Evolutionary conservation across 164 flowering plant species (phyloP), one percentile per base, ranked within the genome.

Genomic region (Umbellularia californica): DNA sequence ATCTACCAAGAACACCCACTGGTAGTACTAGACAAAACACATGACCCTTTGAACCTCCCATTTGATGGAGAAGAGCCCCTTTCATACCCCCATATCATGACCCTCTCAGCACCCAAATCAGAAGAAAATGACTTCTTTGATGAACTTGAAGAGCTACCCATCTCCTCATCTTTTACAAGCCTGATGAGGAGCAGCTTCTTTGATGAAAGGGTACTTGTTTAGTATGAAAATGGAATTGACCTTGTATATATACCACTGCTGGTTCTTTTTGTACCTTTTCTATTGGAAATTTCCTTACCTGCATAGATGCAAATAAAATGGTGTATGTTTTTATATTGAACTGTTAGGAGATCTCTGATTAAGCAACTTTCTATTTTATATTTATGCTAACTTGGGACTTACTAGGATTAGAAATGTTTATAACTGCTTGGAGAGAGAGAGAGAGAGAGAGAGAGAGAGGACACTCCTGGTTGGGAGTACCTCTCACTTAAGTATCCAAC

Each of bases 141-240:
- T 79, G 97, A 92, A 81, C 97, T 89, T 64, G 97, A 88, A 76
- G 97, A 92, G 68, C 82, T 89, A 19, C 94, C 93, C 73, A 79
- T 79, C 2, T 80, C 86, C 65, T 90, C 91, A 33, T 81, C 85
- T 67, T 85, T 85, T 80, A 77, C 86, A 52, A 81, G 89, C 82
- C 78, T 86, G 83, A 84, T 82, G 88, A 83, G 80, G 68, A 84
- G 79, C 82, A 84, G 75, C 76, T 79, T 84, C 78, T 85, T 79
- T 72, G 90, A 84, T 70, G 97, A 89, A 51, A 86, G 91, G 82
- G 80, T 88, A 75, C 87, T 84, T 72, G 78, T 83, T 78, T 35
- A 17, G 19, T 24, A 65, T 65, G 27, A 27, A 27, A 65, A 65
- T n/a, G 68, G 25, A 65, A 65, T 27, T 10, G 33, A 23, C 15